Conservation (phyloP, 164 flowering plant genomes). For the Vitis rotundifolia region DNA sequence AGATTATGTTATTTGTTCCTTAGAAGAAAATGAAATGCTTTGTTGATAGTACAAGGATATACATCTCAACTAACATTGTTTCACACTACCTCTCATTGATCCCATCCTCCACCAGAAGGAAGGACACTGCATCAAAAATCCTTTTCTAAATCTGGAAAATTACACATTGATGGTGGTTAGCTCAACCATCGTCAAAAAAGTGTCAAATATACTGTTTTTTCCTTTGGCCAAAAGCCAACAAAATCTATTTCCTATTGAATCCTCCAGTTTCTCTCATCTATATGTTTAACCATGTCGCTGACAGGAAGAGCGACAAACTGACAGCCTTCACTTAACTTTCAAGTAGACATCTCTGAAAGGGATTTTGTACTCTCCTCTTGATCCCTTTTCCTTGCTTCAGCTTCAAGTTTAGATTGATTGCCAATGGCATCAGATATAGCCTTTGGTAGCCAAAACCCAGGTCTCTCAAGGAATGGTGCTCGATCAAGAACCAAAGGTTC, state of each 20-base stretch:
- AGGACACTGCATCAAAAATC: too few species aligned
- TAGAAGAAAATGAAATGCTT: too few species aligned
- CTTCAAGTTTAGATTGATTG: slow-evolving; percentile 54
- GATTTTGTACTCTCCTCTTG: slow-evolving; percentile 30
- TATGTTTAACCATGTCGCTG: neutral
- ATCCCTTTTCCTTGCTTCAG: slow-evolving; percentile 40
- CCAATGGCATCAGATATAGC: slow-evolving; percentile 86
- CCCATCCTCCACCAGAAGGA: too few species aligned
- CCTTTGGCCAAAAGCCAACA: too few species aligned
- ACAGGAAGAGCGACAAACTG: neutral
- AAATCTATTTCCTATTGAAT: neutral
- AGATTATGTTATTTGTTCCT: too few species aligned
- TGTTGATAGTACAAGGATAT: too few species aligned
- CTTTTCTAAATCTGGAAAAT: too few species aligned
- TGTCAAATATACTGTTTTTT: too few species aligned
- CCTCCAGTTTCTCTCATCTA: neutral
- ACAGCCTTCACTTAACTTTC: slow-evolving; percentile 2
- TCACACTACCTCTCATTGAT: too few species aligned
- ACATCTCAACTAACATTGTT: too few species aligned
- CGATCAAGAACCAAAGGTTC: slow-evolving; percentile 93
- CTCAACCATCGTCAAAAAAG: too few species aligned
- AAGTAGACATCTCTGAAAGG: slow-evolving; percentile 27
- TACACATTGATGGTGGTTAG: too few species aligned
- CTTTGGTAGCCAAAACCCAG: slow-evolving; percentile 88
- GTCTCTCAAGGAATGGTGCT: slow-evolving; percentile 73